Conservation (phyloP, 805 yeast genomes). For the Metschnikowia lachancei region DNA sequence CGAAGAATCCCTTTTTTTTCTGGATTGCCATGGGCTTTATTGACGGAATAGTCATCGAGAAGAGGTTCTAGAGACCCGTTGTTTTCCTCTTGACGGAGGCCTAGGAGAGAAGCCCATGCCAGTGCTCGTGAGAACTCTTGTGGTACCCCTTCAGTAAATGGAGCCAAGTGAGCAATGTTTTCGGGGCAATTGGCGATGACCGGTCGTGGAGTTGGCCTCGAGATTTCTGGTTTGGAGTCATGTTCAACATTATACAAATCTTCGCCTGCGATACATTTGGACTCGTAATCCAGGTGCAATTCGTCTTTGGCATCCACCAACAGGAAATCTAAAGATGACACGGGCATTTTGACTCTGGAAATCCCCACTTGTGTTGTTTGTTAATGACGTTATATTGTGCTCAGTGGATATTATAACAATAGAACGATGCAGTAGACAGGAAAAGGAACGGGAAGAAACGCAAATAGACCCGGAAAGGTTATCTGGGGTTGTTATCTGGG, state of each 20-base stretch:
- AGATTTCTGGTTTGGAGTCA: neutral
- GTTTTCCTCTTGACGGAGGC: neutral
- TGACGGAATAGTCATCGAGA: too few relatives aligned
- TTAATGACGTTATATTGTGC: too few relatives aligned
- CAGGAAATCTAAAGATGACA: constrained; percentile 8
- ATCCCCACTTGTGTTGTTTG: too few relatives aligned
- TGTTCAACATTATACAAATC: neutral
- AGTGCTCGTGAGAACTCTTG: neutral
- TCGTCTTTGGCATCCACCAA: constrained; percentile 4
- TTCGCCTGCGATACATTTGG: neutral
- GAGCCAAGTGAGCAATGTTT: neutral
- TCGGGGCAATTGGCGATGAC: too few relatives aligned
- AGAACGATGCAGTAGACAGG: too few relatives aligned
- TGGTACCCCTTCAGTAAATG: neutral
- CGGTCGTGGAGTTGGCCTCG: too few relatives aligned
- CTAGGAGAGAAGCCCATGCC: neutral
- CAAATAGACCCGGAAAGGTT: too few relatives aligned
- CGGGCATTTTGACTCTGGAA: constrained; percentile 3
- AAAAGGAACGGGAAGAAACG: too few relatives aligned
- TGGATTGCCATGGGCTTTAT: neutral
- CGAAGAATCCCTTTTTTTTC: neutral
- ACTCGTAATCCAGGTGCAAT: neutral
- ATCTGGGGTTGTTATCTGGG: too few relatives aligned
- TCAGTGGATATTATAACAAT: too few relatives aligned
- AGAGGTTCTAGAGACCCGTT: neutral